Conservation (phyloP, 495 filamentous ascomycete genomes). For the Aspergillus biplanus region DNA sequence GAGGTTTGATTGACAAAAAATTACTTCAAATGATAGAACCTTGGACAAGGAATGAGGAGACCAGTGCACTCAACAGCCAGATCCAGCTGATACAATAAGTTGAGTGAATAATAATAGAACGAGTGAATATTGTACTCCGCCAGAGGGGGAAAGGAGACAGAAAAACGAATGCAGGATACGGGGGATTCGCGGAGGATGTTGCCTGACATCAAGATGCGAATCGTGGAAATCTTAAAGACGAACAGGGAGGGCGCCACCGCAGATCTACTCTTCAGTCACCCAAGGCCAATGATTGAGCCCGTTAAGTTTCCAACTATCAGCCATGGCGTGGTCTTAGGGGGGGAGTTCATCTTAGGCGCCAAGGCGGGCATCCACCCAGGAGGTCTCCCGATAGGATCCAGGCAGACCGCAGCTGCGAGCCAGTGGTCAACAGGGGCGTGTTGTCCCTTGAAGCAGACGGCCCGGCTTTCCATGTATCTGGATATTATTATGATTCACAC, state of each 20-base stretch:
- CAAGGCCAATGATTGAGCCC: slow-evolving; percentile 6
- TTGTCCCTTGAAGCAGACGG: slow-evolving; percentile 8
- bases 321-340: slow-evolving; percentile 22
- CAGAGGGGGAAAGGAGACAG: slow-evolving; percentile 18
- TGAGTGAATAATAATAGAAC: slow-evolving; percentile 7
- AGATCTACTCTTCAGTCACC: slow-evolving; percentile 14
- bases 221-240: slow-evolving; percentile 24
- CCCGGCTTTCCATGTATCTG: neutral
- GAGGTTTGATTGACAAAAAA: neutral
- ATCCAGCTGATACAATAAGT: slow-evolving; percentile 21
- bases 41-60: slow-evolving; percentile 12
- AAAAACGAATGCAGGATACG: neutral
- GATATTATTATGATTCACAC: neutral
- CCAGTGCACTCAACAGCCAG: slow-evolving; percentile 15
- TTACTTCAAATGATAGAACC: slow-evolving; percentile 4
- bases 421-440: neutral
- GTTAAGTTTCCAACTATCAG: slow-evolving; percentile 3
- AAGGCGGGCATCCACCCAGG: slow-evolving; percentile 17
- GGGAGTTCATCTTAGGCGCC: slow-evolving; percentile 23
- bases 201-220: slow-evolving; percentile 21
- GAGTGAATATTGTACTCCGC: slow-evolving; percentile 15
- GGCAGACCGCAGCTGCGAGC: neutral
- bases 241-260: slow-evolving; percentile 18
- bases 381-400: slow-evolving; percentile 18
- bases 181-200: slow-evolving; percentile 6